Evolutionary conservation across 768 basidiomycete species (phyloP).

Genomic region (Mycena sanguinolenta): DNA sequence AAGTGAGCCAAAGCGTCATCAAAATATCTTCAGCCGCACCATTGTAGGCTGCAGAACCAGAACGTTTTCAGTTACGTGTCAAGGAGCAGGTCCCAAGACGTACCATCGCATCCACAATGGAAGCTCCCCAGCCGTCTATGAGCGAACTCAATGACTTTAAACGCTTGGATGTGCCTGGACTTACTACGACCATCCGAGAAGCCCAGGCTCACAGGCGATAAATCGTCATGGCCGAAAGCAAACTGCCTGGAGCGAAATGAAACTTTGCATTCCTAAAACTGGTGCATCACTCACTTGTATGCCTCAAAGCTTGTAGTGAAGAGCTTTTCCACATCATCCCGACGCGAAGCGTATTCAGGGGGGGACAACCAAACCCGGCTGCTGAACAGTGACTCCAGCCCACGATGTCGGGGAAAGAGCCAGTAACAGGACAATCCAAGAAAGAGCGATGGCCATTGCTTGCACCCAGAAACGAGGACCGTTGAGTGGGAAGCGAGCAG

Average conservation of each 20-base stretch:
- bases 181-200: constrained; percentile 26
- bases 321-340: constrained; percentile 9
- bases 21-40: background rate
- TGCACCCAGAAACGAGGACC: background rate
- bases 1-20: background rate
- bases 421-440: constrained; percentile 1
- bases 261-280: background rate
- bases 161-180: background rate
- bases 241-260: constrained; percentile 14
- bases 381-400: constrained; percentile 28
- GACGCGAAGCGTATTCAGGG: constrained; percentile 4
- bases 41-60: constrained; percentile 17
- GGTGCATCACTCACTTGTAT: constrained; percentile 18
- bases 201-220: constrained; percentile 17
- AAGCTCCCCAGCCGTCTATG: constrained; percentile 28
- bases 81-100: background rate
- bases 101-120: constrained; percentile 29
- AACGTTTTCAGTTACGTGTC: background rate
- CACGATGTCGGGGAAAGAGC: constrained; percentile 17
- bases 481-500: no score
- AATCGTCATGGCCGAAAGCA: constrained; percentile 26
- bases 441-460: background rate
- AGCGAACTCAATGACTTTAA: background rate
- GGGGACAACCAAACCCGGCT: constrained; percentile 19
- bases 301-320: constrained; percentile 23